Percentiles rank a stretch among this genome's conserved stretches.
These are phyloP conservation scores for Penicillium olsonii DNA, from an alignment of 2,329 filamentous ascomycete genomes.

Conservation along the genomic window DNA sequence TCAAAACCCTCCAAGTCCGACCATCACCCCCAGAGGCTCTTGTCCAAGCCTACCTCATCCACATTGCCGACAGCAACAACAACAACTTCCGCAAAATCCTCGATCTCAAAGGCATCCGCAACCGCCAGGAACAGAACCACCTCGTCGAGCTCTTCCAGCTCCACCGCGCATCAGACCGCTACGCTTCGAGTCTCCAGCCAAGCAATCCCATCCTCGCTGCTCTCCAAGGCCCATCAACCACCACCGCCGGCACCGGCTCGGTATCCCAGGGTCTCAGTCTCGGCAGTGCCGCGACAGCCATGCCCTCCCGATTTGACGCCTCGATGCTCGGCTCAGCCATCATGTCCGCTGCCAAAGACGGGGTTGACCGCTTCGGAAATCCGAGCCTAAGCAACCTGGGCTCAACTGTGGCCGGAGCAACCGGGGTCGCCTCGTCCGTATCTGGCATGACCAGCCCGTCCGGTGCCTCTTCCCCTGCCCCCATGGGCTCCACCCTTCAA, in stretches of 20 bases:
- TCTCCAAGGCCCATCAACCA: conserved; percentile 46
- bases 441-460: conserved; percentile 30
- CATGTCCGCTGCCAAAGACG: conserved; percentile 83
- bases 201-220: conserved; percentile 71
- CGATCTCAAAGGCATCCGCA: conserved; percentile 86
- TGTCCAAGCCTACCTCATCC: conserved; percentile 95
- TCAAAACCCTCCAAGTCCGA: conserved; percentile 95
- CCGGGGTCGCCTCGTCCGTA: conserved; percentile 28
- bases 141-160: conserved; percentile 90
- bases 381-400: conserved; percentile 44
- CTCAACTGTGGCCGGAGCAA: conserved; percentile 34
- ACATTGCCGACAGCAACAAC: conserved; percentile 91
- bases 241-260: conserved; percentile 34
- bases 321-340: conserved; percentile 81
- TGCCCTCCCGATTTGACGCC: conserved; percentile 71
- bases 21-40: conserved; percentile 88
- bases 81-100: conserved; percentile 95
- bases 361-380: conserved; percentile 74
- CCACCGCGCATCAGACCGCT: conserved; percentile 67
- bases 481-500: conserved; percentile 23
- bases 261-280: conserved; percentile 52
- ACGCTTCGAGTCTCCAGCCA: conserved; percentile 67
- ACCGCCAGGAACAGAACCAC: conserved; percentile 75
- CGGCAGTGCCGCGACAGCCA: conserved; percentile 44
- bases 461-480: conserved; percentile 27